A percentile compares a stretch with the other conserved stretches of the same genome.
Evolutionary conservation across 1,139 yeast species (phyloP).

Genomic region (Trichomonascaceae sp.): DNA sequence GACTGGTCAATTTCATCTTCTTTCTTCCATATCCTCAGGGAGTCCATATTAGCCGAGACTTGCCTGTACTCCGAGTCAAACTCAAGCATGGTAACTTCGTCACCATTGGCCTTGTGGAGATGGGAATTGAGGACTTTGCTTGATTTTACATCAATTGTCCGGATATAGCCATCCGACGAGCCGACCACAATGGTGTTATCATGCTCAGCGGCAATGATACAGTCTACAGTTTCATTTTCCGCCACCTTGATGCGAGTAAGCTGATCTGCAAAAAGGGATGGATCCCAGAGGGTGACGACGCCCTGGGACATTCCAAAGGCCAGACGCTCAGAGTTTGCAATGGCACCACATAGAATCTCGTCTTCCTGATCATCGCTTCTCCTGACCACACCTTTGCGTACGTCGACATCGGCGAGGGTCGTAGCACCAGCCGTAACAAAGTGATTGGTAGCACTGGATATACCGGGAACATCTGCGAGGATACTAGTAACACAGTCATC

Average conservation of each 20-base stretch:
- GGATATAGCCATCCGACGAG: conserved; percentile 66
- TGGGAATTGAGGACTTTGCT: conserved; percentile 54
- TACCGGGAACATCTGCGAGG: conserved; percentile 21
- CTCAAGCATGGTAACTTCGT: conserved; percentile 62
- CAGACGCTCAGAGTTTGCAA: conserved; percentile 45
- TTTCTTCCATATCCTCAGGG: conserved; percentile 55
- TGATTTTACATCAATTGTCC: conserved; percentile 49
- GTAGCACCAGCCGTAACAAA: conserved; percentile 76
- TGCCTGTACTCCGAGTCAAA: conserved; percentile 69
- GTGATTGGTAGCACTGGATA: conserved; percentile 50
- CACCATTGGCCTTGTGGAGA: conserved; percentile 30
- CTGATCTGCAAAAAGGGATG: conserved; percentile 41
- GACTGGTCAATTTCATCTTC: conserved; percentile 11
- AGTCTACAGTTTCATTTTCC: conserved; percentile 65
- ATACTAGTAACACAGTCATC: conserved; percentile 68
- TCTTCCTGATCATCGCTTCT: conserved; percentile 85
- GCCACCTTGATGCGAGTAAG: conserved; percentile 72
- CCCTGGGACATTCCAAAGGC: conserved; percentile 90
- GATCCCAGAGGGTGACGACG: conserved; percentile 82
- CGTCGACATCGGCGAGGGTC: conserved; percentile 66
- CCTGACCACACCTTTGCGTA: conserved; percentile 49
- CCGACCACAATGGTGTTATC: conserved; percentile 75
- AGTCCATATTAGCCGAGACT: conserved; percentile 74
- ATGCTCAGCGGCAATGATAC: conserved; percentile 62
- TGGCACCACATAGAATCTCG: conserved; percentile 62